A percentile compares a stretch with the other conserved stretches of the same genome.
Evolutionary conservation across 148 eudicot species (phyloP).

Genomic region (Fagopyrum tataricum): DNA sequence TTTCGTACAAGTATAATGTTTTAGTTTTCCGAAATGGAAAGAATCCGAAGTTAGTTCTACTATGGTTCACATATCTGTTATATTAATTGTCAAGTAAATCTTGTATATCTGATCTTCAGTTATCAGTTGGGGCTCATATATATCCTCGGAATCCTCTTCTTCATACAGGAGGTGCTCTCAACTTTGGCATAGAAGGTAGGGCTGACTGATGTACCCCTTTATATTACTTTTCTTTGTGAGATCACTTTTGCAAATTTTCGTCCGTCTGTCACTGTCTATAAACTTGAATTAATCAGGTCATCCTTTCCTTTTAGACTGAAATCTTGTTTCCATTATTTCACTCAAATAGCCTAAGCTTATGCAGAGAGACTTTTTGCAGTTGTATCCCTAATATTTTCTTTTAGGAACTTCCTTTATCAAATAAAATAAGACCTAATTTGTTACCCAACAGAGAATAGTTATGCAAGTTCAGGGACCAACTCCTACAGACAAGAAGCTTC

Average conservation of each 20-base stretch:
- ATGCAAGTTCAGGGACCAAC: background rate
- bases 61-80: background rate
- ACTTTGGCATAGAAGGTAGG: constrained; percentile 62
- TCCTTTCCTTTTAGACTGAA: too few species aligned
- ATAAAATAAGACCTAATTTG: background rate
- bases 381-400: background rate
- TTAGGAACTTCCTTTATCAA: background rate
- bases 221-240: constrained; percentile 5
- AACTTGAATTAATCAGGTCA: too few species aligned
- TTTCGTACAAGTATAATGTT: too few species aligned
- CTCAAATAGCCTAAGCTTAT: background rate
- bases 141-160: constrained; percentile 65
- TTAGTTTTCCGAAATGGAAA: background rate
- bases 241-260: background rate
- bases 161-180: constrained; percentile 44
- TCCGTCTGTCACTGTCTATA: too few species aligned
- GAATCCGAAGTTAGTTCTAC: background rate
- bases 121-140: constrained; percentile 66
- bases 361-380: background rate
- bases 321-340: background rate
- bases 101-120: constrained; percentile 23
- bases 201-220: constrained; percentile 1
- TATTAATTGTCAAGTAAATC: background rate
- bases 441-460: background rate
- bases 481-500: background rate